Evolutionary conservation across 106 monocot species (phyloP).

Genomic region (Cymbidium sinense): DNA sequence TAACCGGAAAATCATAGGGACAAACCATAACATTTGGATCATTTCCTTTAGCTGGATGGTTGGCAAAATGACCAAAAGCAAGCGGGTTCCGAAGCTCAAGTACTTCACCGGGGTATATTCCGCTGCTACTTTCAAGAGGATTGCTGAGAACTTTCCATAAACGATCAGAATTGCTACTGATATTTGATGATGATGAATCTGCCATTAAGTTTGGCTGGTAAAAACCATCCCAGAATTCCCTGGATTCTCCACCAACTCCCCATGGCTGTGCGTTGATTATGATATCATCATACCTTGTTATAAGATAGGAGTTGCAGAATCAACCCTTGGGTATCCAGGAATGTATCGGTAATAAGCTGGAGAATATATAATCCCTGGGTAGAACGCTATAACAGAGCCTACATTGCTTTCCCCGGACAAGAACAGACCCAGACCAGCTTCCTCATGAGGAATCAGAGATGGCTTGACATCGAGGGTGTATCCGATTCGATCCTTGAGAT

Average conservation of each 20-base stretch:
- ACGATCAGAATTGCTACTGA: conserved; percentile 23
- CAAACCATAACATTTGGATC: conserved; percentile 87
- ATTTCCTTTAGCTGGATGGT: conserved; percentile 69
- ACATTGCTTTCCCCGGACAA: conserved; percentile 55
- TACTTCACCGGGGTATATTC: conserved; percentile 31
- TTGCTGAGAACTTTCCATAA: conserved; percentile 75
- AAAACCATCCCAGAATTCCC: conserved; percentile 72
- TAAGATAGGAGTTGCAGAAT: conserved; percentile 76
- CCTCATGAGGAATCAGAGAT: conserved; percentile 71
- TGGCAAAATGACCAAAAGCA: conserved; percentile 91
- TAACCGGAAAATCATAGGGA: conserved; percentile 84
- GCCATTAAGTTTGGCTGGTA: conserved; percentile 14
- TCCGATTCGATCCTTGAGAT: conserved; percentile 47
- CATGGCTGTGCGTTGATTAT: conserved; percentile 90
- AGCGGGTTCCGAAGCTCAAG: conserved; percentile 85
- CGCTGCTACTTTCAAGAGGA: conserved; percentile 25
- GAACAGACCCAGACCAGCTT: conserved; percentile 81
- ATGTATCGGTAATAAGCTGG: conserved; percentile 80
- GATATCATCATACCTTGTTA: conserved; percentile 80
- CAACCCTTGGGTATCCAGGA: conserved; percentile 88
- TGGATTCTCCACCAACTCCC: conserved; percentile 54
- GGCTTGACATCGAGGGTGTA: conserved; percentile 71
- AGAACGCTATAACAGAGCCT: conserved; percentile 76
- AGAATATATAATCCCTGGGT: conserved; percentile 89
- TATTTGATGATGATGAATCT: conserved; percentile 12